Evolutionary conservation across 345 rosid species (phyloP), one percentile per base, ranked within the genome.

Genomic region (Arabis alpina): DNA sequence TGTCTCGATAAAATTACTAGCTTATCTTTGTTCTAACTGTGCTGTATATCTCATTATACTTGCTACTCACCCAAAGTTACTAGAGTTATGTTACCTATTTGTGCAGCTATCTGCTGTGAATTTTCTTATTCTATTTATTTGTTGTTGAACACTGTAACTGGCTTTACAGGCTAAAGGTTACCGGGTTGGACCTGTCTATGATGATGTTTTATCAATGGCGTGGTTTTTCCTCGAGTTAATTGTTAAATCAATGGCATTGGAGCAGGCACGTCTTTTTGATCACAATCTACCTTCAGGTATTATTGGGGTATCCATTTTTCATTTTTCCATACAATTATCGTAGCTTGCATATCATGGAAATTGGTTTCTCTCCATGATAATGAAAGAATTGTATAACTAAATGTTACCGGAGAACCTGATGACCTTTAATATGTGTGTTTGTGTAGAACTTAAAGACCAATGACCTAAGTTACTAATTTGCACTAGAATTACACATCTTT

Each of bases 211-310:
- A 76, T 91, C 98, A 69, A 94, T 94, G 99, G 98, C 98, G 37
- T 94, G 99, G 99, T 94, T 94, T 87, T 94, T 94, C 76, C 99
- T 94, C 40, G 99, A 94, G 90, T 84, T 94, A 63, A 79, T 94
- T 80, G 93, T 88, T 75, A 94, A 94, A 87, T 94, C 99, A 64
- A 89, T 94, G 98, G 93, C 98, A 61, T 79, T 94, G 84, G 97
- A 94, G 80, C 99, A 94, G 82, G 79, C 93, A 77, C 97, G 89
- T 50, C 86, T 85, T 43, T 91, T 91, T 86, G 82, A 85, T 79
- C 93, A 89, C 30, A 84, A 82, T 81, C 90, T 91, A 81, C 93
- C 99, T 47, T 81, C 88, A 82, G 99, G 99, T 91, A 85, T 40
- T 48, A 7, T 57, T 54, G 60, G 37, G 19, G 56, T 68, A 68